These are phyloP conservation scores for Lodderomyces theae DNA, from an alignment of 1,139 yeast species.

Conservation along the genomic window DNA sequence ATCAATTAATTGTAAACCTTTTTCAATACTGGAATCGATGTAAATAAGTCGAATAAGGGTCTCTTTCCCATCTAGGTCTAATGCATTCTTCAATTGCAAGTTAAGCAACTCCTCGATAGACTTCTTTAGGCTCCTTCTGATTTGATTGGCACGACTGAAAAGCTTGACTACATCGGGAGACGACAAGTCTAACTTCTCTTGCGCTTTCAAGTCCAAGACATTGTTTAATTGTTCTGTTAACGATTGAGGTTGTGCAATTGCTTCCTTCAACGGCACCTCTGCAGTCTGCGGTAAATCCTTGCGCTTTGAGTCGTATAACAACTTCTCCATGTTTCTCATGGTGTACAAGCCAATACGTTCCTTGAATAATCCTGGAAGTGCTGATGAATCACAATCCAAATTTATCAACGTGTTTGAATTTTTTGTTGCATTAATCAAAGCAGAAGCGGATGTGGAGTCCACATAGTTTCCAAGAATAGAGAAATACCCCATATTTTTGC, in stretches of 20 bases:
- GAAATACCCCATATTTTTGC: conserved; percentile 54
- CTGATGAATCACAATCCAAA: conserved; percentile 38
- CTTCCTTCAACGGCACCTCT: not conserved
- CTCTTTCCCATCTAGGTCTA: conserved; percentile 69
- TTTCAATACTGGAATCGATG: conserved; percentile 67
- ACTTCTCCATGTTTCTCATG: conserved; percentile 66
- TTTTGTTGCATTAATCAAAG: conserved; percentile 41
- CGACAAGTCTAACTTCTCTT: conserved; percentile 26
- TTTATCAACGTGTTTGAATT: conserved; percentile 40
- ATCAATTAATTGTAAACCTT: conserved; percentile 56
- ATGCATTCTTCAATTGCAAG: conserved; percentile 50
- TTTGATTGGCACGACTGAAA: conserved; percentile 38
- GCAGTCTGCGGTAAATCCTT: conserved; percentile 6
- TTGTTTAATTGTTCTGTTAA: conserved; percentile 39
- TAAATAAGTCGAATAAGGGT: conserved; percentile 65
- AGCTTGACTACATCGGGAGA: conserved; percentile 39
- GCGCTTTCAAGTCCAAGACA: conserved; percentile 29
- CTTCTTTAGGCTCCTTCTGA: conserved; percentile 47
- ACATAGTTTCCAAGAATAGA: conserved; percentile 61
- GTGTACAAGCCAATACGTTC: conserved; percentile 64
- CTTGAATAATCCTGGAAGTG: conserved; percentile 43
- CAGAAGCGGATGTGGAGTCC: conserved; percentile 41
- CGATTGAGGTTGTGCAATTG: conserved; percentile 16
- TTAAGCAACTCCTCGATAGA: conserved; percentile 57
- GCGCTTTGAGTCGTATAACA: conserved; percentile 23